Base-by-base conservation (phyloP, 129 eudicot species). In the Arctium lappa region DNA sequence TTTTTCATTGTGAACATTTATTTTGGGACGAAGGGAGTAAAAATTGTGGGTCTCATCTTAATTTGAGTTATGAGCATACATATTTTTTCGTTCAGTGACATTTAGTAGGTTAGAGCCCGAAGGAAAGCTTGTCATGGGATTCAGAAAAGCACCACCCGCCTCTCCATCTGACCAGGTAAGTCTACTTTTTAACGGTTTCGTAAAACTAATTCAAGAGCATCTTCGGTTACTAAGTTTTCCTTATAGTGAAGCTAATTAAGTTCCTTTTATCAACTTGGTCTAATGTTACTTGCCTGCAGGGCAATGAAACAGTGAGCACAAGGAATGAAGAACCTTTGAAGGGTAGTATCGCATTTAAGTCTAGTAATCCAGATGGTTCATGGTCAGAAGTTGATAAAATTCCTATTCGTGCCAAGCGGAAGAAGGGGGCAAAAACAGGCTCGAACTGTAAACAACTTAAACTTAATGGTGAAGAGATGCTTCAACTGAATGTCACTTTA, bases 51-150 rank as follows among this genome's bases (percentile, higher is more conserved):
- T 5, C 1, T 69, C 12, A 12, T 75, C 33, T 66, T 37, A 6
- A 50, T 13, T 36, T 75, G 75, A 18, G 56, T 18, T 46, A 80
- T 74, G 74, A 8, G 39, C 46, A 69, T 83, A 50, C 48, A 3
- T 79, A 76, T 37, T 89, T 31, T 88, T 31, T 86, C 86, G 39
- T 81, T 84, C 94, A 94, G 98, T 94, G 42, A 92, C 98, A 74
- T 94, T 94, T 82, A 88, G 97, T 79, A 91, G 97, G 86, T 73
- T 90, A 83, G 95, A 94, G 82, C 97, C 95, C 8, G 95, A 94
- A 88, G 98, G 97, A 71, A 92, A 86, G 85, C 85, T 94, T 87
- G 89, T 94, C 80, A 88, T 94, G 90, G 97, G 98, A 73, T 89
- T 89, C 86, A 89, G 95, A 81, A 94, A 92, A 89, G 83, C 89